These are phyloP conservation scores for Moelleriella libera DNA, from an alignment of 2,329 filamentous ascomycete genomes.

Conservation along the genomic window DNA sequence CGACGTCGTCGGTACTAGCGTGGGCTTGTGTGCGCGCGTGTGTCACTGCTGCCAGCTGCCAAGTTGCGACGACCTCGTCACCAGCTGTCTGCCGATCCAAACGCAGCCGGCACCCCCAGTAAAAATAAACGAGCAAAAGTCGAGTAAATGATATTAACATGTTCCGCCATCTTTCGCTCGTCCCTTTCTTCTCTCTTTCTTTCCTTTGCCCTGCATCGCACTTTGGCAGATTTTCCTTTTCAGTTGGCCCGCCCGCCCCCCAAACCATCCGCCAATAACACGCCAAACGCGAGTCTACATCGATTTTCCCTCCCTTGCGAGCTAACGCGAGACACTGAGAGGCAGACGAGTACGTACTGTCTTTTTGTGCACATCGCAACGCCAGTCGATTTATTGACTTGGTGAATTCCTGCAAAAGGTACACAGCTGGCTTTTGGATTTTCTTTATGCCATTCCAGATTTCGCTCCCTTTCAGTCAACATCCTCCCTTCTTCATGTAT, in stretches of 20 bases:
- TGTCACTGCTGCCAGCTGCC: too few species aligned
- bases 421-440: not conserved
- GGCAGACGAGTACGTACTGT: not conserved
- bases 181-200: not conserved
- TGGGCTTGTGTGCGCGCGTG: too few species aligned
- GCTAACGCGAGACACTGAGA: not conserved
- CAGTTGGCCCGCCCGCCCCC: too few species aligned
- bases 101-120: too few species aligned
- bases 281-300: not conserved
- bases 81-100: too few species aligned
- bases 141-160: too few species aligned
- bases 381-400: not conserved
- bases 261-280: not conserved
- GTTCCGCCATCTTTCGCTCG: not conserved
- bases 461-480: not conserved
- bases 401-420: not conserved
- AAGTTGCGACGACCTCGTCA: too few species aligned
- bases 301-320: not conserved
- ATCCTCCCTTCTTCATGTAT: not conserved
- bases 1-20: too few species aligned
- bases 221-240: not conserved
- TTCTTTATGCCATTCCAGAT: not conserved
- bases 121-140: too few species aligned
- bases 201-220: not conserved
- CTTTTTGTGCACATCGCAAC: too few species aligned